Conservation (phyloP, 768 basidiomycete genomes). For the Clitopilus hobsonii region DNA sequence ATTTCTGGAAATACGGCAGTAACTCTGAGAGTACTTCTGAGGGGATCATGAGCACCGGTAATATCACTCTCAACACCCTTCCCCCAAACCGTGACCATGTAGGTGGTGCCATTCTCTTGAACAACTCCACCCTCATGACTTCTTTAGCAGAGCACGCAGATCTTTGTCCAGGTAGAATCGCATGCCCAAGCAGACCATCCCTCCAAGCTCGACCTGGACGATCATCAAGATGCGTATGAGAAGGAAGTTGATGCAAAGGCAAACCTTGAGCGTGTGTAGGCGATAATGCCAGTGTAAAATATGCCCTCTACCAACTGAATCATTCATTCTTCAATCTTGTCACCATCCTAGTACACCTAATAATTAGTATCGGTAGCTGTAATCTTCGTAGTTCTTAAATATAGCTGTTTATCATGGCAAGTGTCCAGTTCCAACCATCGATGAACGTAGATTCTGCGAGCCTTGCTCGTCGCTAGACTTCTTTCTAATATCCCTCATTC, state of each 20-base stretch:
- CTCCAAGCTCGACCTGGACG: background rate
- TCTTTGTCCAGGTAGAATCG: background rate
- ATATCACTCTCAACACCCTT: background rate
- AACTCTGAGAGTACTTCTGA: conserved; percentile 3
- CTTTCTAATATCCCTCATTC: too few relatives aligned
- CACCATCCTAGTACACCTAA: background rate
- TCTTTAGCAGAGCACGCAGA: background rate
- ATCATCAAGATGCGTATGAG: background rate
- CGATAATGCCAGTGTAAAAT: background rate
- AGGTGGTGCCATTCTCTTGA: background rate
- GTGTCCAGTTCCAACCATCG: too few relatives aligned
- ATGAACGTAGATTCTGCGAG: too few relatives aligned
- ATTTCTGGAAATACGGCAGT: conserved; percentile 21
- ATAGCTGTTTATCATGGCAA: too few relatives aligned
- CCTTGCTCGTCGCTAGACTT: too few relatives aligned
- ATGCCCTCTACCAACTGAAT: background rate
- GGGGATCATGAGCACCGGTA: background rate
- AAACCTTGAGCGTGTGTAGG: background rate
- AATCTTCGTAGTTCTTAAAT: too few relatives aligned
- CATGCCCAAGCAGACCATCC: background rate
- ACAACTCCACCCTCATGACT: background rate
- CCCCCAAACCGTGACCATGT: background rate
- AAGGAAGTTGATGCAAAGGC: background rate
- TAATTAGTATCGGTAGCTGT: background rate
- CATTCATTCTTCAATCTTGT: background rate